Base-by-base conservation (phyloP, 1,284 basidiomycete genomes). In the Irpex sp. region DNA sequence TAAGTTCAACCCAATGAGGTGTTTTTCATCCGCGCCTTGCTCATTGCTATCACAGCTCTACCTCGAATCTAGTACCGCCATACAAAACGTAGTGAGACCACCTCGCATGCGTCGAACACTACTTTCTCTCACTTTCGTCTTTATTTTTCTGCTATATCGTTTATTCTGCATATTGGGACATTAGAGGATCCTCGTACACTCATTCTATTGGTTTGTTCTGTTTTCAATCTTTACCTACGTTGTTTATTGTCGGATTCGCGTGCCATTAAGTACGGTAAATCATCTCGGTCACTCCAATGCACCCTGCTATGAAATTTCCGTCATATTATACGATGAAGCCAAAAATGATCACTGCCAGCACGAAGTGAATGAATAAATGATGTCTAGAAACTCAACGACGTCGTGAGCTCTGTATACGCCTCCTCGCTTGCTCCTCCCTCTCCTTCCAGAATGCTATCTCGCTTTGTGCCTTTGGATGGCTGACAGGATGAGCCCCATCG, bases 401-500 rank as follows among this genome's bases (percentile, higher is more conserved):
- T 31, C 65, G 61, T 31, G 74, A 71, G 13, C 73, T 74, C 1
- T 68, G 70, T 21, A 83, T 80, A 51, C 81, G 72, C 37, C 82
- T 74, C 54, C 83, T 76, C 15, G 82, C 81, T 66, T 85, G 81
- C 65, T 86, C 85, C 66, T 85, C 84, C 57, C 82, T 77, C 63
- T 86, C 83, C 34, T 83, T 74, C 78, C 85, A 88, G 69, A 82
- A 86, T 2, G 81, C 80, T 6, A 86, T 76, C 71, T 88, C 86
- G 59, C 76, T 76, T 70, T 88, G 85, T 1, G 84, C 77, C 62
- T 81, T 81, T 0, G 84, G 80, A 70, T 88, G 85, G 38, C 80
- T 82, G 5, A 81, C 81, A 40, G 78, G 77, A 40, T 67, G 68
- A 2, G 72, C 68, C 2, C 74, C 72, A 57, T 66, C 71, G 63